phyloP scores from a whole-genome alignment of 441 rosid species.

The Gossypium lobatum region DNA sequence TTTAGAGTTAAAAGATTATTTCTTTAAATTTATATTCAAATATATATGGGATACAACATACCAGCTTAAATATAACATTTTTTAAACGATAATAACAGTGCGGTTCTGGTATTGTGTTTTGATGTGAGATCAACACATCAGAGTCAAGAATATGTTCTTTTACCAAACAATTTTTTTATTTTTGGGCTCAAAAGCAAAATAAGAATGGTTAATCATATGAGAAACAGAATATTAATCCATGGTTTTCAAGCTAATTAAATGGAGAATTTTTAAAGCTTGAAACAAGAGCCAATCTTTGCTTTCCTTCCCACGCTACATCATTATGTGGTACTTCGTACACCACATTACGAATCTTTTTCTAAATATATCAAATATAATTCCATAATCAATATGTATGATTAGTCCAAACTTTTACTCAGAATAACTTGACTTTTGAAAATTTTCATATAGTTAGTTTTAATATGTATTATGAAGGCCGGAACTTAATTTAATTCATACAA shows the following conservation, averaged over 20 bases:
- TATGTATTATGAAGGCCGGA: no score
- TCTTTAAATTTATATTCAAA: no score
- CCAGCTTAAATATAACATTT: constrained; percentile 4
- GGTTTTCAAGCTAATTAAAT: not conserved
- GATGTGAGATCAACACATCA: constrained; percentile 26
- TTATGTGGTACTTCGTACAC: not conserved
- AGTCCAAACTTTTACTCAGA: no score
- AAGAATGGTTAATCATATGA: not conserved
- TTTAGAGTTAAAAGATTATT: no score
- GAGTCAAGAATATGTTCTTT: constrained; percentile 30
- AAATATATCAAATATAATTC: no score
- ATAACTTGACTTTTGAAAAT: no score
- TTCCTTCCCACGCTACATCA: not conserved
- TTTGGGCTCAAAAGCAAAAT: not conserved
- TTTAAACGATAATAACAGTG: constrained; percentile 13
- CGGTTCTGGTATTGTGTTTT: constrained; percentile 4
- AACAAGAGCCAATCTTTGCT: not conserved
- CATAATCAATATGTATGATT: no score
- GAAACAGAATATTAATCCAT: constrained; percentile 17
- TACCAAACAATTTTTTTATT: not conserved
- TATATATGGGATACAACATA: no score
- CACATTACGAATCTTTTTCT: not conserved
- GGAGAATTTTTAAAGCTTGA: not conserved
- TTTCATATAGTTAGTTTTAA: no score
- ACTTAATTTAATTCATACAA: no score